phyloP scores from a whole-genome alignment of 1,284 basidiomycete genomes.

The Tausonia pullulans region DNA sequence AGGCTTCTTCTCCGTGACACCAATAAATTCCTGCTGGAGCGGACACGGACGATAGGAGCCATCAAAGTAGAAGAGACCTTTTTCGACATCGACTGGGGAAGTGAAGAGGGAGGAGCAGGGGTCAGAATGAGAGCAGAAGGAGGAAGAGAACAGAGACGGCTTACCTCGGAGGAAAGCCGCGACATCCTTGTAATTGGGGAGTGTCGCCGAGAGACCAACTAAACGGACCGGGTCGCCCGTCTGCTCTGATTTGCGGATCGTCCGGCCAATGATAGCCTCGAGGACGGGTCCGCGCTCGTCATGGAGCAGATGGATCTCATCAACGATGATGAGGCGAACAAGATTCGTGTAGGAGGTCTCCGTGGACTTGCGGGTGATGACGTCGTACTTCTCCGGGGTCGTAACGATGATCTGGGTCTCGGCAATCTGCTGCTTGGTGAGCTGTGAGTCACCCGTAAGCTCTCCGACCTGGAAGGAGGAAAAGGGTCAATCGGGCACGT shows the following conservation, averaged over 20 bases:
- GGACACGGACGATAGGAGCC: constrained; percentile 86
- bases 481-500: too few relatives aligned
- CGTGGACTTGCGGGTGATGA: constrained; percentile 94
- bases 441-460: constrained; percentile 92
- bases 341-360: constrained; percentile 97
- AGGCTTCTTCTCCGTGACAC: constrained; percentile 98
- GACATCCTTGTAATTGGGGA: constrained; percentile 98
- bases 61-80: constrained; percentile 96
- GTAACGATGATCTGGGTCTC: constrained; percentile 99
- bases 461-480: constrained; percentile 54
- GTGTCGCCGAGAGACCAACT: constrained; percentile 88
- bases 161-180: constrained; percentile 75
- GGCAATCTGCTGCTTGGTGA: constrained; percentile 95
- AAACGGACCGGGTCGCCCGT: constrained; percentile 84
- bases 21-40: constrained; percentile 93
- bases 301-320: constrained; percentile 95
- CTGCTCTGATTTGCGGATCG: constrained; percentile 91
- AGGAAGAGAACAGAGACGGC: too few relatives aligned
- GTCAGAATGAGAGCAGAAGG: too few relatives aligned
- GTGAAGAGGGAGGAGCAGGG: too few relatives aligned
- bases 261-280: constrained; percentile 82
- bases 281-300: constrained; percentile 97
- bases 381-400: constrained; percentile 99
- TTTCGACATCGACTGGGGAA: constrained; percentile 61
- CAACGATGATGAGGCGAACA: constrained; percentile 91